phyloP scores from a whole-genome alignment of 2,329 filamentous ascomycete species.

The Diaporthe velutina region DNA sequence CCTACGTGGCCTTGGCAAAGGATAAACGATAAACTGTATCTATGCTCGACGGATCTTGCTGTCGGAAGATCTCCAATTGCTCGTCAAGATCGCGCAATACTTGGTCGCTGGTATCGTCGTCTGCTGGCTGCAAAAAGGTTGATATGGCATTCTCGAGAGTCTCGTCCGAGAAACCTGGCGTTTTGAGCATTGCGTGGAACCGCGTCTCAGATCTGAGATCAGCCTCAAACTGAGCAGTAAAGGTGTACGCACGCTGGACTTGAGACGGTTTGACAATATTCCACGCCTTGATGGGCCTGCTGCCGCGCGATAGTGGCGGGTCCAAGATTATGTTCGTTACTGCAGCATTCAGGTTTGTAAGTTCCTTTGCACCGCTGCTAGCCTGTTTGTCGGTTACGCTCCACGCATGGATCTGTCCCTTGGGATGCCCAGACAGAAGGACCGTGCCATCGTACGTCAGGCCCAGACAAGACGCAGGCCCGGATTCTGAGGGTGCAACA shows the following conservation, averaged over 20 bases:
- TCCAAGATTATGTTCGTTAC: conserved; percentile 86
- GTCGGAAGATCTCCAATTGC: conserved; percentile 55
- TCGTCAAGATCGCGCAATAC: conserved; percentile 54
- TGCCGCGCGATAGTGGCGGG: conserved; percentile 64
- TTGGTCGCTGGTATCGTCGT: conserved; percentile 49
- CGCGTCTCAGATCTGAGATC: conserved; percentile 55
- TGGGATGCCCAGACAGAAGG: conserved; percentile 84
- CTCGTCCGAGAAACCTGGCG: conserved; percentile 61
- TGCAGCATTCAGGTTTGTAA: conserved; percentile 82
- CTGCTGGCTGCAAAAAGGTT: conserved; percentile 55
- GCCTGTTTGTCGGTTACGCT: conserved; percentile 71
- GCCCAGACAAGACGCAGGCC: conserved; percentile 75
- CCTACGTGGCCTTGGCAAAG: conserved; percentile 34
- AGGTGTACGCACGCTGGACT: conserved; percentile 73
- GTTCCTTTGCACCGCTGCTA: conserved; percentile 73
- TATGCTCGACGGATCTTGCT: conserved; percentile 52
- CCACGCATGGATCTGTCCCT: conserved; percentile 85
- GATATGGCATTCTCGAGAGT: conserved; percentile 64
- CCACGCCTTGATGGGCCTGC: conserved; percentile 61
- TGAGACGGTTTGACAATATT: conserved; percentile 86
- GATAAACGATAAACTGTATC: conserved; percentile 47
- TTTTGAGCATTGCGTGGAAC: conserved; percentile 59
- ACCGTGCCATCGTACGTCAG: conserved; percentile 86
- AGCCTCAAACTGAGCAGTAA: conserved; percentile 73
- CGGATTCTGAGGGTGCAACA: conserved; percentile 72